Conservation (phyloP, 805 yeast species). For the Saccharomycopsis lassenensis region DNA sequence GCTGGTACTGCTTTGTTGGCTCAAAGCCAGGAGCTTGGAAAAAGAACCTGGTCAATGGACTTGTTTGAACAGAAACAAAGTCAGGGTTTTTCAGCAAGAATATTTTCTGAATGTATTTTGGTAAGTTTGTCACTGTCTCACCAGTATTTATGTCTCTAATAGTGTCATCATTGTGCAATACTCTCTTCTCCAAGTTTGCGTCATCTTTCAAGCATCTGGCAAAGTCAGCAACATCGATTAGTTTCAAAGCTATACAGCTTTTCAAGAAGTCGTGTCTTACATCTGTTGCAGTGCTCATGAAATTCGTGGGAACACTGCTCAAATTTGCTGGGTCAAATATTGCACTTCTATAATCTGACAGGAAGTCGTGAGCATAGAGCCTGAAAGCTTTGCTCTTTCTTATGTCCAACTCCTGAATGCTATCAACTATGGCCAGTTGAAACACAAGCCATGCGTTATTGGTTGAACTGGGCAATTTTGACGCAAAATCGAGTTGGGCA, state of each 20-base stretch:
- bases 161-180: conserved; percentile 26
- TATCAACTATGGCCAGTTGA: conserved; percentile 26
- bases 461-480: conserved; percentile 21
- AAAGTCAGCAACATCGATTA: conserved; percentile 27
- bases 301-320: no score
- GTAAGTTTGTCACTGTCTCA: conserved; percentile 22
- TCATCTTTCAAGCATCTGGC: conserved; percentile 30
- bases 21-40: conserved; percentile 35
- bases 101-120: conserved; percentile 22
- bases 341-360: background rate
- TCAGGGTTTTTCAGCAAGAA: conserved; percentile 35
- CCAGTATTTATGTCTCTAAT: conserved; percentile 27
- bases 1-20: conserved; percentile 34
- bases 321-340: no score
- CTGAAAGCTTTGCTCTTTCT: conserved; percentile 40
- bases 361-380: conserved; percentile 30
- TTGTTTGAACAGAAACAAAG: conserved; percentile 38
- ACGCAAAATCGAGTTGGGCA: conserved; percentile 16
- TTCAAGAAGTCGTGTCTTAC: conserved; percentile 42
- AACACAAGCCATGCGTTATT: conserved; percentile 22
- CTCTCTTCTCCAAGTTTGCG: conserved; percentile 27
- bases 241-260: conserved; percentile 30
- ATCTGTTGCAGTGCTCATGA: conserved; percentile 30
- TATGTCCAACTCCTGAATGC: conserved; percentile 25
- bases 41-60: conserved; percentile 42